Evolutionary conservation across 1,284 basidiomycete genomes (phyloP).

Genomic region (Cutaneotrichosporon daszewskae): DNA sequence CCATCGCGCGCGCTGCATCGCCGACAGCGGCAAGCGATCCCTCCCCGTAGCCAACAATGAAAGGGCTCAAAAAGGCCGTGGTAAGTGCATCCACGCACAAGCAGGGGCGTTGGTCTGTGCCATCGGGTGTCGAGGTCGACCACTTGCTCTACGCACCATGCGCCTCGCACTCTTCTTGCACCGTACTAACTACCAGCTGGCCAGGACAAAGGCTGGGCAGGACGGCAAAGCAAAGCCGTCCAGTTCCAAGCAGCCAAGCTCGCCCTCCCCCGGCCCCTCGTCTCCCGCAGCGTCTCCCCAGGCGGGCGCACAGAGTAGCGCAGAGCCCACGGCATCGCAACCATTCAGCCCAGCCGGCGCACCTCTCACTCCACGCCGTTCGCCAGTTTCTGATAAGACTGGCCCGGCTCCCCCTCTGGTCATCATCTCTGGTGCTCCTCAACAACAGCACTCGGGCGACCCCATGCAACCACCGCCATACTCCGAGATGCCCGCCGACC

Average conservation of each 20-base stretch:
- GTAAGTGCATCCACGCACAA: too few species aligned
- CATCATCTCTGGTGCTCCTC: constrained; percentile 63
- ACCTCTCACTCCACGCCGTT: constrained; percentile 41
- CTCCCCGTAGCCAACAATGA: constrained; percentile 57
- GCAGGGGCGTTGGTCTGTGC: constrained; percentile 13
- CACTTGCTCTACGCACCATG: not conserved
- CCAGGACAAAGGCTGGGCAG: constrained; percentile 36
- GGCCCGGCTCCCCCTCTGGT: constrained; percentile 72
- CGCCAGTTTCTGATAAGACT: constrained; percentile 45
- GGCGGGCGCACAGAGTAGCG: not conserved
- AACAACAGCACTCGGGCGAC: constrained; percentile 3
- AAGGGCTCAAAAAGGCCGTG: constrained; percentile 81
- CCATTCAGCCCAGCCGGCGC: constrained; percentile 28
- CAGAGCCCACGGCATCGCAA: constrained; percentile 1
- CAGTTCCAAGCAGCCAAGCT: constrained; percentile 48
- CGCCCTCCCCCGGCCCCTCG: constrained; percentile 23
- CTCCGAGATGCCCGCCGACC: constrained; percentile 61
- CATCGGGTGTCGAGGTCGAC: not conserved
- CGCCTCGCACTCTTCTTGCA: not conserved
- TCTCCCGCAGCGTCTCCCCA: constrained; percentile 17
- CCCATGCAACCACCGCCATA: constrained; percentile 19
- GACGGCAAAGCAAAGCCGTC: constrained; percentile 43
- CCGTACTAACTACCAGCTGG: too few species aligned
- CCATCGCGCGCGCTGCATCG: constrained; percentile 1
- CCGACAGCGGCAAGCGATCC: too few species aligned